Evolutionary conservation across 2,329 filamentous ascomycete species (phyloP).

Genomic region (Neonectria neomacrospora): DNA sequence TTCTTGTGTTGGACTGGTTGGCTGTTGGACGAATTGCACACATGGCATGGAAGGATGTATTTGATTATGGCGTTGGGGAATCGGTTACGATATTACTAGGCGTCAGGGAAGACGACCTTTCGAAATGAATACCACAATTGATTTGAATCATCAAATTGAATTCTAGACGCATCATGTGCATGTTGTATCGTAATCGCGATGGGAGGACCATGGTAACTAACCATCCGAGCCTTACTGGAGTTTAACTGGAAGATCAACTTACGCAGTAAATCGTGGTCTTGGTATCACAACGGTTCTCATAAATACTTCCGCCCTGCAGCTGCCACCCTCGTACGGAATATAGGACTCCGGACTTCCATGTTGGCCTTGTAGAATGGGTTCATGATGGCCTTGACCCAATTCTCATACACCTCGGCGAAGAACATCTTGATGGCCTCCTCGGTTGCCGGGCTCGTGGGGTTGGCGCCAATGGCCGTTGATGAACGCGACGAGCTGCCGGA

Average conservation of each 20-base stretch:
- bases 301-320: conserved; percentile 94
- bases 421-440: conserved; percentile 97
- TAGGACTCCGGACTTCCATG: conserved; percentile 84
- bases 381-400: conserved; percentile 97
- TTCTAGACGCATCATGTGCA: conserved; percentile 10
- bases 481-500: conserved; percentile 60
- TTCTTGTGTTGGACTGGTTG: conserved; percentile 27
- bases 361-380: conserved; percentile 93
- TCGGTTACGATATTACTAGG: conserved; percentile 48
- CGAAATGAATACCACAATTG: conserved; percentile 46
- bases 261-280: conserved; percentile 28
- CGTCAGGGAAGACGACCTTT: conserved; percentile 51
- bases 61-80: conserved; percentile 48
- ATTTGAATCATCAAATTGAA: conserved; percentile 29
- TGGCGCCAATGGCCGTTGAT: conserved; percentile 79
- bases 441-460: conserved; percentile 88
- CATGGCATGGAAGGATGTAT: conserved; percentile 39
- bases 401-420: conserved; percentile 95
- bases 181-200: neutral
- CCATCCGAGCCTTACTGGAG: neutral
- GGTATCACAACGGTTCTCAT: conserved; percentile 55
- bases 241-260: neutral
- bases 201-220: neutral
- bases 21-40: conserved; percentile 31
- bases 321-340: conserved; percentile 84